A percentile compares a stretch with the other conserved stretches of the same genome.
phyloP scores from a whole-genome alignment of 2,329 filamentous ascomycete species.

The Aspergillus terreus region DNA sequence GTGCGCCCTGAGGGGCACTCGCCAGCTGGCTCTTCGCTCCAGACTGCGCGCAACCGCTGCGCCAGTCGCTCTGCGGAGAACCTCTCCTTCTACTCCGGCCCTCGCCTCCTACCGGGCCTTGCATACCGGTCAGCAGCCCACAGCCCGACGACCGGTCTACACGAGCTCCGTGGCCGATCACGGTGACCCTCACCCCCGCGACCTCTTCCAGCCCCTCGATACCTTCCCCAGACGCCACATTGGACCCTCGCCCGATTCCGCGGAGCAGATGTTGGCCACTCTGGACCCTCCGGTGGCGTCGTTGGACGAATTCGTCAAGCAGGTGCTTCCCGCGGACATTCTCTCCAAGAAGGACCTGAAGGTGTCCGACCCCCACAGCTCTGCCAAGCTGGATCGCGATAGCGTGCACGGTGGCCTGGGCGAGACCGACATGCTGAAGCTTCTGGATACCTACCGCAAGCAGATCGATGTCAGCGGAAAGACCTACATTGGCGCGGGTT shows the following conservation, averaged over 20 bases:
- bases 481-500: constrained; percentile 78
- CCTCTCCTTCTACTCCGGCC: constrained; percentile 27
- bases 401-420: constrained; percentile 44
- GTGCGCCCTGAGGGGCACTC: constrained; percentile 33
- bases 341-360: constrained; percentile 63
- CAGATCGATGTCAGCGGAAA: constrained; percentile 61
- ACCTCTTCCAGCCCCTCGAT: constrained; percentile 47
- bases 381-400: constrained; percentile 39
- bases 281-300: constrained; percentile 70
- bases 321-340: constrained; percentile 79
- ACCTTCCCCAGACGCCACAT: constrained; percentile 81
- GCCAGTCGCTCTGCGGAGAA: constrained; percentile 18
- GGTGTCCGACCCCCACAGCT: constrained; percentile 49
- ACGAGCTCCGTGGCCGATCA: constrained; percentile 91
- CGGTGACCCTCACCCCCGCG: constrained; percentile 43
- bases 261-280: constrained; percentile 72
- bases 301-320: constrained; percentile 76
- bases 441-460: constrained; percentile 39
- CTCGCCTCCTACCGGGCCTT: constrained; percentile 28
- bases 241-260: constrained; percentile 68
- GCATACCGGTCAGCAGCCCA: constrained; percentile 23
- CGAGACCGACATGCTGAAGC: constrained; percentile 41
- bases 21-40: constrained; percentile 33
- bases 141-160: constrained; percentile 58
- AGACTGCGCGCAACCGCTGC: constrained; percentile 23